Base-by-base conservation (phyloP, 805 yeast species). In the Cyberlindnera petersonii region DNA sequence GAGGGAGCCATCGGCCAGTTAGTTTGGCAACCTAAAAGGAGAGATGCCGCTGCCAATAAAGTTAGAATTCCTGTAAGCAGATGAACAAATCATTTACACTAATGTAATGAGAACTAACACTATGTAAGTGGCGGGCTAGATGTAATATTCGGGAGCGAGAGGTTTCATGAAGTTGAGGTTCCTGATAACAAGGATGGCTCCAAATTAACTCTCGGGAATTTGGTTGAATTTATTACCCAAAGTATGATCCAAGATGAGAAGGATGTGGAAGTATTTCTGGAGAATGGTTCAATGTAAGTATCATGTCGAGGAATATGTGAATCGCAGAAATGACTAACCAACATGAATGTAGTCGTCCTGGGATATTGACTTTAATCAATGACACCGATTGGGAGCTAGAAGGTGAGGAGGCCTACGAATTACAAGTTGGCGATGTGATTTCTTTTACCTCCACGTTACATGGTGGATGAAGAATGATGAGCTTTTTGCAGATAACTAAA, bases 381-480 rank as follows among this genome's bases (percentile, higher is more conserved):
- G 98, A 91, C 58, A 79, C 95, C 0, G 98, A 91, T 64, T 91
- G 98, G 98, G 98, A 91, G 55, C 63, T 91, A 11, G 95, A 88
- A 59, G 98, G 87, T 9, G 88, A 82, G 60, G 88, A 86, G 51
- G 82, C 76, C 9, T 88, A 88, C 54, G 77, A 69, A n/a, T 59
- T 93, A 13, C 83, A 86, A 59, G 64, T 73, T 33, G 81, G 84
- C 10, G 98, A 91, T 60, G 69, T 76, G 17, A 72, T 91, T 27
- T 78, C 94, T 3, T 91, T 91, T 55, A 91, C 97, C 2, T 84
- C 95, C 29, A 93, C 98, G 4, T 66, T 91, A 44, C 98, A 91
- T 53, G 98, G 98, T 5, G 98, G 98, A 33, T 91, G 24, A 40
- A 49, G 48, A 10, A 53, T 5, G 43, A 42, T 39, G 19, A 18